A percentile compares a stretch with the other conserved stretches of the same genome.
Conservation (phyloP, 2,329 filamentous ascomycete genomes). For the Blastomyces parvus region DNA sequence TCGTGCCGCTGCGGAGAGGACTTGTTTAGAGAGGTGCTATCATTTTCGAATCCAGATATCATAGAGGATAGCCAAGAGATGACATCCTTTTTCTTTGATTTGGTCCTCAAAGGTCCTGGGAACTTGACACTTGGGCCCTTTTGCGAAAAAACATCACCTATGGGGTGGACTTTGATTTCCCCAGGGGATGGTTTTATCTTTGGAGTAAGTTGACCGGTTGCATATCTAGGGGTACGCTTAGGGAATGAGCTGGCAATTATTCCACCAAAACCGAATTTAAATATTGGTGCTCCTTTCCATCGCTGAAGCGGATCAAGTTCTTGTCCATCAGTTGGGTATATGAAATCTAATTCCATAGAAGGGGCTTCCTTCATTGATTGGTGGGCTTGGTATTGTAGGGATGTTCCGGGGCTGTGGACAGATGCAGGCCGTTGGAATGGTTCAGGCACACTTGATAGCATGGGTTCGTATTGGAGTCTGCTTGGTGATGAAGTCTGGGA, state of each 20-base stretch:
- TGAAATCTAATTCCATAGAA: constrained; percentile 46
- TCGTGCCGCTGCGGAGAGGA: constrained; percentile 56
- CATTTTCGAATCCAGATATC: constrained; percentile 62
- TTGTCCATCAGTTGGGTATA: constrained; percentile 47
- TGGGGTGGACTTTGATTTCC: constrained; percentile 65
- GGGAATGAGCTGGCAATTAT: constrained; percentile 77
- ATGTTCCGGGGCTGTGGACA: constrained; percentile 37
- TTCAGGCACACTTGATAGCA: constrained; percentile 35
- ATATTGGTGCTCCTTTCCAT: constrained; percentile 82
- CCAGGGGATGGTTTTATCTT: constrained; percentile 75
- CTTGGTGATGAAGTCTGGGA: constrained; percentile 53
- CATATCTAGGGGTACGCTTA: constrained; percentile 77
- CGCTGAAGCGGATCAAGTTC: constrained; percentile 67
- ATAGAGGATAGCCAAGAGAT: constrained; percentile 67
- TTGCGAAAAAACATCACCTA: constrained; percentile 63
- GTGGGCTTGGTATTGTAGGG: constrained; percentile 22
- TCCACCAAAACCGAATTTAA: constrained; percentile 82
- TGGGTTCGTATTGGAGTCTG: constrained; percentile 42
- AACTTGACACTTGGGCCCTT: constrained; percentile 68
- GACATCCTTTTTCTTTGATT: constrained; percentile 92
- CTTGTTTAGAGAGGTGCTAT: constrained; percentile 32
- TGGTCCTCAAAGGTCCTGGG: constrained; percentile 78
- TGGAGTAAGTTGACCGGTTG: constrained; percentile 60
- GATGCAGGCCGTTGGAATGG: constrained; percentile 47
- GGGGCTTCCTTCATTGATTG: constrained; percentile 32